Conservation (phyloP, 495 filamentous ascomycete genomes). For the Penicillium manginii region DNA sequence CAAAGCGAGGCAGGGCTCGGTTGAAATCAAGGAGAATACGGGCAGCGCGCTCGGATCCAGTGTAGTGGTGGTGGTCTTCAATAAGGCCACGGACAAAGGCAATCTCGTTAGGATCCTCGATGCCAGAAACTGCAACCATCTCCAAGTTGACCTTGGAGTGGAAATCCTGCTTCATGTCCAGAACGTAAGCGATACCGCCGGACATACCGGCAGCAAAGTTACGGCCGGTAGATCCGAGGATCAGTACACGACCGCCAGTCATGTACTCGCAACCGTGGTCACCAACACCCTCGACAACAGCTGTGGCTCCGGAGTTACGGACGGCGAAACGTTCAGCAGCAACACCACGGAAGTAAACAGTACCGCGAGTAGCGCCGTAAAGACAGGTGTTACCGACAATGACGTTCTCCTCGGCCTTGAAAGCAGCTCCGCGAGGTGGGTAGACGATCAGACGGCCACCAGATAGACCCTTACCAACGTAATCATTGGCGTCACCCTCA, state of each 20-base stretch:
- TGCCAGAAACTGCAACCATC: slow-evolving; percentile 91
- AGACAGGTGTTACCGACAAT: slow-evolving; percentile 96
- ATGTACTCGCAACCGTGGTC: slow-evolving; percentile 99
- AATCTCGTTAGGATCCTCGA: slow-evolving; percentile 91
- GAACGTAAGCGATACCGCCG: slow-evolving; percentile 95
- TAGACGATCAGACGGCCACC: slow-evolving; percentile 97
- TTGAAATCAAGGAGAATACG: slow-evolving; percentile 97
- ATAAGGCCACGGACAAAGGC: slow-evolving; percentile 92
- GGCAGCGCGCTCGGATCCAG: slow-evolving; percentile 94
- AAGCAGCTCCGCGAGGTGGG: slow-evolving; percentile 88
- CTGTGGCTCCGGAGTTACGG: slow-evolving; percentile 95
- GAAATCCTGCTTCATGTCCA: slow-evolving; percentile 93
- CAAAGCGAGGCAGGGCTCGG: slow-evolving; percentile 86
- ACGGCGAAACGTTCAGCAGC: slow-evolving; percentile 98
- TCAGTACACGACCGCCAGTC: slow-evolving; percentile 93
- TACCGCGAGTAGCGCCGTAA: slow-evolving; percentile 92
- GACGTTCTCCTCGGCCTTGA: slow-evolving; percentile 98
- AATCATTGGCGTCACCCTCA: slow-evolving; percentile 97
- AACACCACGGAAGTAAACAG: slow-evolving; percentile 96
- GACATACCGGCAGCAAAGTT: slow-evolving; percentile 99
- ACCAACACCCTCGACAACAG: slow-evolving; percentile 95
- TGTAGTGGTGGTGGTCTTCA: slow-evolving; percentile 99
- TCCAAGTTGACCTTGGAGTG: slow-evolving; percentile 94
- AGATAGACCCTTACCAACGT: slow-evolving; percentile 96
- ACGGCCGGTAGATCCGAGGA: slow-evolving; percentile 91